phyloP scores from a whole-genome alignment of 1,284 basidiomycete genomes.

The Boletus mariae region DNA sequence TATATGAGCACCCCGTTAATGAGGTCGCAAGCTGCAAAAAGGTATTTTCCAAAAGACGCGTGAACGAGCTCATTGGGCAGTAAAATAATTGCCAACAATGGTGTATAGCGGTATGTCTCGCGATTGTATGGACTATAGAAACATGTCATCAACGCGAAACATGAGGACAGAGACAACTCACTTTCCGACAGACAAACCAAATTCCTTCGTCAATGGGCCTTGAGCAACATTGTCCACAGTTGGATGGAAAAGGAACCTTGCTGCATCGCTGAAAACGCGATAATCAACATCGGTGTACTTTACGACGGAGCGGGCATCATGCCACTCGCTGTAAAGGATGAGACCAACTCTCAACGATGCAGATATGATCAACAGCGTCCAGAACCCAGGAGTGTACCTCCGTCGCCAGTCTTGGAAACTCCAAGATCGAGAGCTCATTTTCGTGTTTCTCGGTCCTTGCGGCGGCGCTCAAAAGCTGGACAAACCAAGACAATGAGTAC shows the following conservation, averaged over 20 bases:
- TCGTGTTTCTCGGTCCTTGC: not conserved
- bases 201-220: conserved; percentile 51
- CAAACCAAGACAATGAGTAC: too few species aligned
- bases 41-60: conserved; percentile 83
- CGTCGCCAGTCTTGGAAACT: conserved; percentile 4
- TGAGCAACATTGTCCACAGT: conserved; percentile 49
- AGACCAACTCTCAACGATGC: conserved; percentile 62
- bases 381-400: conserved; percentile 43
- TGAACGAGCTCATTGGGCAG: conserved; percentile 79
- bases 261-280: conserved; percentile 91
- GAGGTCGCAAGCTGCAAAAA: conserved; percentile 87
- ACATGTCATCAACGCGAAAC: conserved; percentile 7
- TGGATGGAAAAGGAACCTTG: conserved; percentile 60
- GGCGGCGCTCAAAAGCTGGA: too few species aligned
- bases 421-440: conserved; percentile 8
- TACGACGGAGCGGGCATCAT: conserved; percentile 76
- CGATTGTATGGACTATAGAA: conserved; percentile 83
- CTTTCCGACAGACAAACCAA: conserved; percentile 58
- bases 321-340: conserved; percentile 85
- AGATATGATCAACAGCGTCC: conserved; percentile 51
- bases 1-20: conserved; percentile 80
- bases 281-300: conserved; percentile 99
- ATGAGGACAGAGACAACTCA: conserved; percentile 37
- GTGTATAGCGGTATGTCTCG: conserved; percentile 95
- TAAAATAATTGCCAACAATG: conserved; percentile 81